phyloP scores from a whole-genome alignment of 805 yeast species.

The Grigorovia transvaalensis region DNA sequence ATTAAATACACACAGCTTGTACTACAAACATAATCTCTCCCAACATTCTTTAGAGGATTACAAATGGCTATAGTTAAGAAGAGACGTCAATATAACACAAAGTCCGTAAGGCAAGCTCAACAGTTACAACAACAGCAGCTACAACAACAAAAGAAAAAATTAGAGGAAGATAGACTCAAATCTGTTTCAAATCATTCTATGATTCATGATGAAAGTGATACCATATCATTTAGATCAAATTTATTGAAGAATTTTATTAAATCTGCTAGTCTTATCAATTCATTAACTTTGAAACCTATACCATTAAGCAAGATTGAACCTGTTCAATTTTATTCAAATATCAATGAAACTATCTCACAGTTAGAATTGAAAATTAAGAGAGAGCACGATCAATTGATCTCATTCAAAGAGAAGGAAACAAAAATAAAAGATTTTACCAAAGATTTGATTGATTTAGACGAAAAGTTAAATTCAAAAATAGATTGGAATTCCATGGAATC shows the following conservation, averaged over 20 bases:
- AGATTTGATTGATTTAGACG: not conserved
- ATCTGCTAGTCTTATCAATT: slow-evolving; percentile 16
- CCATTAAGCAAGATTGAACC: slow-evolving; percentile 16
- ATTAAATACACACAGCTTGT: too few relatives aligned
- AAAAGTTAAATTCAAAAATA: slow-evolving; percentile 1
- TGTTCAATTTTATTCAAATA: slow-evolving; percentile 4
- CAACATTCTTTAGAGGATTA: too few relatives aligned
- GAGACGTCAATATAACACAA: slow-evolving; percentile 18
- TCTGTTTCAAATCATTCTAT: slow-evolving; percentile 18
- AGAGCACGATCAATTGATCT: not conserved
- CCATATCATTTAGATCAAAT: slow-evolving; percentile 22
- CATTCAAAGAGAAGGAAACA: not conserved
- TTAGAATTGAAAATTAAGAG: not conserved
- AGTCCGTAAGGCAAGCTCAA: slow-evolving; percentile 9
- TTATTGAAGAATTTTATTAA: slow-evolving; percentile 17
- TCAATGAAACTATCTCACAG: not conserved
- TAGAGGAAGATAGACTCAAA: slow-evolving; percentile 17
- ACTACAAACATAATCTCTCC: too few relatives aligned
- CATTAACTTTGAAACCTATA: slow-evolving; percentile 16
- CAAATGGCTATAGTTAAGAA: slow-evolving; percentile 23
- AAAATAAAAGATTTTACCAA: too few relatives aligned
- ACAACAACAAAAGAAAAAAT: slow-evolving; percentile 12
- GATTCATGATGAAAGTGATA: slow-evolving; percentile 28
- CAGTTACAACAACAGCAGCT: slow-evolving; percentile 10
- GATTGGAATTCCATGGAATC: slow-evolving; percentile 1